Base-by-base conservation (phyloP, 495 filamentous ascomycete species). In the Cryomyces antarcticus region DNA sequence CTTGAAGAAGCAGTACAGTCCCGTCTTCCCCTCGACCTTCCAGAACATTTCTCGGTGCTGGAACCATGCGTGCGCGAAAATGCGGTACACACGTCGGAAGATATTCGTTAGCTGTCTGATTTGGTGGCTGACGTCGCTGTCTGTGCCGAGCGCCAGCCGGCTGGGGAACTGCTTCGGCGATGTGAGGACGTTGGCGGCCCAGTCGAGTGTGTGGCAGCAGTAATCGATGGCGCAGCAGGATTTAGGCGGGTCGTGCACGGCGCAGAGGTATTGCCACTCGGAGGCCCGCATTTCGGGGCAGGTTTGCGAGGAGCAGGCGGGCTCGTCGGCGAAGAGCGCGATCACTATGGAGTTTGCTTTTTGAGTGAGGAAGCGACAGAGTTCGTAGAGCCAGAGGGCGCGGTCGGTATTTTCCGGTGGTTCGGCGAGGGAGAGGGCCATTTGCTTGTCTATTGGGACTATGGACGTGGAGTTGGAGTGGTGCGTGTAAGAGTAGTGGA, bases 31-130 rank as follows among this genome's bases (percentile, higher is more conserved):
- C 58, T 97, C 92, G n/a, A 95, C 79, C 34, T 81, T 75, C 86
- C 87, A 95, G 55, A 96, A 97, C n/a, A 93, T 78, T 40, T 75
- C 75, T 13, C 85, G 74, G 55, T 97, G 89, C 58, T 94, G 86
- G 58, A 94, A 97, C 89, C 89, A 97, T 7, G 89, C 89, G 53
- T 97, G 89, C 41, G 89, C 92, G 55, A 96, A 96, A 56, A 97
- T 95, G 38, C 89, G 72, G 58, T 97, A 93, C 41, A 96, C 70
- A 6, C 89, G 71, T 41, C 92, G 73, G 61, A 95, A 94, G 42
- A 97, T 87, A 58, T 93, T 95, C 40, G 82, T 80, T 30, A 97
- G 63, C 57, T 92, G 84, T 58, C 87, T 79, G 43, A 83, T 70
- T 47, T 75, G 75, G 30, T 66, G 64, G 7, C 5, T 41, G 28